Evolutionary conservation across 306 rosid species (phyloP).

Genomic region (Morella rubra): DNA sequence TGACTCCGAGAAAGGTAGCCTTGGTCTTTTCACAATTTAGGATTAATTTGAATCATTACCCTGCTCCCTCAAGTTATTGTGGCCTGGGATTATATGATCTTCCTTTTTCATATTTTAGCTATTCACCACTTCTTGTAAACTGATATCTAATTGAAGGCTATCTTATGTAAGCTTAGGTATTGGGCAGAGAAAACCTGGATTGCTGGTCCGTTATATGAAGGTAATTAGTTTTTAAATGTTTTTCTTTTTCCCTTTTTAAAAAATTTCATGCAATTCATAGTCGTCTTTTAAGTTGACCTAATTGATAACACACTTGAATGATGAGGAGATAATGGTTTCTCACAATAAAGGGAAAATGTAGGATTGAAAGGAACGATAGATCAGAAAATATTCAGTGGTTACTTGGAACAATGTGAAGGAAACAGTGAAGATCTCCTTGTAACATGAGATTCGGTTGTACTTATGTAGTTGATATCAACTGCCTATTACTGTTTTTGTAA

Average conservation of each 20-base stretch:
- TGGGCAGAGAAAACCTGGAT: constrained; percentile 65
- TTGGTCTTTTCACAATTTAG: constrained; percentile 15
- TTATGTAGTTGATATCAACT: not conserved
- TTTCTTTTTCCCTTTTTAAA: not conserved
- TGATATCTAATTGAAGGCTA: constrained; percentile 12
- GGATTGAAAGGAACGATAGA: not conserved
- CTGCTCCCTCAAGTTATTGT: not conserved
- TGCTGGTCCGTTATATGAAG: constrained; percentile 89
- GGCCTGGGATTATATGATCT: not conserved
- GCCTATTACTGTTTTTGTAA: not conserved
- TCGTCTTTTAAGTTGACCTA: too few relatives aligned
- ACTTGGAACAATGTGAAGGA: not conserved
- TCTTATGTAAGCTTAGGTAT: constrained; percentile 46
- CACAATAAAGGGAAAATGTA: not conserved
- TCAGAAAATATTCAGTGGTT: not conserved
- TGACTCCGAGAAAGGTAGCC: constrained; percentile 66
- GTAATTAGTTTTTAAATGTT: constrained; percentile 37
- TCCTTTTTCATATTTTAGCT: constrained; percentile 5
- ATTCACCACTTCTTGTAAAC: not conserved
- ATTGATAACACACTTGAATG: not conserved
- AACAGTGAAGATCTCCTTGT: not conserved
- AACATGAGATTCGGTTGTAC: not conserved
- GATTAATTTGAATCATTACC: constrained; percentile 18
- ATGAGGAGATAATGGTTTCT: not conserved
- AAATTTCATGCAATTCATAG: too few relatives aligned